A percentile compares a stretch with the other conserved stretches of the same genome.
phyloP scores from a whole-genome alignment of 345 rosid species.

The Microthlaspi erraticum region DNA sequence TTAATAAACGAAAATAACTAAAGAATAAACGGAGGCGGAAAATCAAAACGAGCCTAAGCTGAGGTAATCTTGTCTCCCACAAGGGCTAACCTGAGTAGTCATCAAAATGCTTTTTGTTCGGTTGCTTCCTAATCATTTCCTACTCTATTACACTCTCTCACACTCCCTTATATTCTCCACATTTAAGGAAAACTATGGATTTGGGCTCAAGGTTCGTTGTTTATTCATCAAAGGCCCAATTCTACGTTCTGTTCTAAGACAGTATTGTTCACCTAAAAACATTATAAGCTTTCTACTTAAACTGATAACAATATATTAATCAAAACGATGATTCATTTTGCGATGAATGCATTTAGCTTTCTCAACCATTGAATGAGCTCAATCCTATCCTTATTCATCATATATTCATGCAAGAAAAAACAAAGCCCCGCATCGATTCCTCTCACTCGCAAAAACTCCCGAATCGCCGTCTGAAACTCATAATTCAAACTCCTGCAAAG shows the following conservation, averaged over 20 bases:
- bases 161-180: neutral
- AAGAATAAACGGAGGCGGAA: constrained; percentile 18
- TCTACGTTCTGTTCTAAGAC: too few species aligned
- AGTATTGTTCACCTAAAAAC: too few species aligned
- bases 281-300: too few species aligned
- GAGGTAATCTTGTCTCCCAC: constrained; percentile 53
- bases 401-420: constrained; percentile 70
- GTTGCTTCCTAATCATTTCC: constrained; percentile 44
- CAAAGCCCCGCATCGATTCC: constrained; percentile 67
- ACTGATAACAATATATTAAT: too few species aligned
- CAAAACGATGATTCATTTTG: constrained; percentile 38
- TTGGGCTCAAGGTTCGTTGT: neutral
- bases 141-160: constrained; percentile 3
- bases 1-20: constrained; percentile 2
- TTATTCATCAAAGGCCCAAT: too few species aligned
- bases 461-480: constrained; percentile 52
- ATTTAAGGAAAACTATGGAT: neutral
- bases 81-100: constrained; percentile 34
- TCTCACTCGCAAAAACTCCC: constrained; percentile 59
- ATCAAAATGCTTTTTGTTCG: constrained; percentile 34
- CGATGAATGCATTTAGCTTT: constrained; percentile 55
- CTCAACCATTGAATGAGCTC: constrained; percentile 71
- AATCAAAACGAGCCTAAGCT: constrained; percentile 32
- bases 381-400: constrained; percentile 75
- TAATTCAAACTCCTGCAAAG: constrained; percentile 58